Evolutionary conservation across 768 basidiomycete genomes (phyloP), one percentile per base, ranked within the genome.

Genomic region (Termitomyces sp.): DNA sequence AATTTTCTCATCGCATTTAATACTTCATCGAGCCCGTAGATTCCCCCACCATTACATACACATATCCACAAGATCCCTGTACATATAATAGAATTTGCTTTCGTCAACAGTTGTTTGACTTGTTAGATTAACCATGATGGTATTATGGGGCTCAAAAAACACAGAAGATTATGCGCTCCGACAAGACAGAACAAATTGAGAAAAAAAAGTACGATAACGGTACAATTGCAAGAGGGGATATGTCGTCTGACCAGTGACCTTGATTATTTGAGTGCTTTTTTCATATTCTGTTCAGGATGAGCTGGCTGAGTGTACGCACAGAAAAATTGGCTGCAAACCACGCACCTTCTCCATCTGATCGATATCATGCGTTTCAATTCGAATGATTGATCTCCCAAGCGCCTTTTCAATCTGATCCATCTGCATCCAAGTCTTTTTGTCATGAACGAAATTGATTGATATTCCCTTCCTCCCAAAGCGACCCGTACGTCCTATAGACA

Each of bases 381-480:
- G 80, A 62, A 86, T 83, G 59, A 98, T 98, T 65, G 82, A 79
- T 71, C 81, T 86, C 14, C 87, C 85, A 2, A 94, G 81, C 0
- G 80, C 81, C 64, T 86, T 79, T 74, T 95, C 90, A 58, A 99
- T 97, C 66, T 82, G 79, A 64, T 95, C 82, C 87, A 98, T 96
- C 69, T 96, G 90, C 65, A 80, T 57, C 86, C 90, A 94, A 6
- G 94, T 94, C 70, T 77, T 77, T 68, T 86, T 78, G 75, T 98
- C 88, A 70, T 98, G 93, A 14, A 98, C 95, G 67, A 99, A 98
- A 71, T 97, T 97, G 68, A 99, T 92, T 34, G 94, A 94, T 53
- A 98, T 91, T 5, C 97, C 97, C 71, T 92, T 94, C 46, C 97
- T 87, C 55, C 97, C 97, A 70, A 99, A 99, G 44, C 97, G 90